Evolutionary conservation across 2,329 filamentous ascomycete genomes (phyloP), one percentile per base, ranked within the genome.

Genomic region (Macrophomina tecta): DNA sequence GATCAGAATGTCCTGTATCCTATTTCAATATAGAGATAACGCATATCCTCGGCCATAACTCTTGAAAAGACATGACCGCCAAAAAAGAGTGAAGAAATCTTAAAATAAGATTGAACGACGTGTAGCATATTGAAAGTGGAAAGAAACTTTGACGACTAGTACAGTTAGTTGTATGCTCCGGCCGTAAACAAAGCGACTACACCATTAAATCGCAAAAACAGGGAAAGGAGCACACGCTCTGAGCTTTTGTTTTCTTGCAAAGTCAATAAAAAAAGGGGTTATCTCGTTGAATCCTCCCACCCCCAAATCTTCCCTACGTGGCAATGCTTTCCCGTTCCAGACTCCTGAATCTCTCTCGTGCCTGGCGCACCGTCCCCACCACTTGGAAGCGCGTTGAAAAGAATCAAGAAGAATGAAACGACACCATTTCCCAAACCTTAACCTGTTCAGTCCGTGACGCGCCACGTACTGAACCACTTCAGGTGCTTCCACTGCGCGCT

Each of bases 391-490:
- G 30, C 58, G 30, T 48, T 5, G n/a, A 56, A 28, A 16, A 48
- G 60, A 38, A 48, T n/a, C 40, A 65, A 65, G 32, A 42, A 52
- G 45, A 46, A 53, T 38, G 28, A 36, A 65, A 30, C 23, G 30
- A 46, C 16, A 11, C 61, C 49, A 8, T 12, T 23, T 45, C 18
- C 32, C 16, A 9, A 16, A 14, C 34, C 16, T 36, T 11, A 34
- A 14, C 16, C 16, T 11, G 46, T 49, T 45, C 75, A 87, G 75
- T 95, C 92, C 52, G 90, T 88, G 73, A 97, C 91, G 75, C 88
- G 90, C 94, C 94, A 99, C 71, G 82, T 88, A 71, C 90, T 87
- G 72, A 97, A 91, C 95, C 95, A 99, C 84, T 93, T 97, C 82
- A 99, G 84, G 82, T 98, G 94, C 73, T 84, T 86, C 87, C 94